Conservation (phyloP, 2,329 filamentous ascomycete genomes). For the Pyricularia sp. region DNA sequence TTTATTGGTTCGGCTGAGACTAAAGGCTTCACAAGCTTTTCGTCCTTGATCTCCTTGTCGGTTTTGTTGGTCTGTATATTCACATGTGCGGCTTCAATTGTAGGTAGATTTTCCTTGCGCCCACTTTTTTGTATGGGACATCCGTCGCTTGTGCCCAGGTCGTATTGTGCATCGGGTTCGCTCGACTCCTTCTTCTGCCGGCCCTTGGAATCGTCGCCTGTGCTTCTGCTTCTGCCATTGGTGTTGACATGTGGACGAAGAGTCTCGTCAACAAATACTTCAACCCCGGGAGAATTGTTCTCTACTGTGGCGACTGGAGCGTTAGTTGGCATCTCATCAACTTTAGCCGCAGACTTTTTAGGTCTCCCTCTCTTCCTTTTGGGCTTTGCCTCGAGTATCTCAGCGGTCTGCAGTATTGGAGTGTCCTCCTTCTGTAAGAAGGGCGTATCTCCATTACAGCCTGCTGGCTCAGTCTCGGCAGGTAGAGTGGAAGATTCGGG, state of each 20-base stretch:
- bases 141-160: background rate
- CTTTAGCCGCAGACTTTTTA: slow-evolving; percentile 20
- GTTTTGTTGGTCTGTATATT: background rate
- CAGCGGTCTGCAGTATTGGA: background rate
- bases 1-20: slow-evolving; percentile 3
- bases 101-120: background rate
- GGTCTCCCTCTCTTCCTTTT: slow-evolving; percentile 24
- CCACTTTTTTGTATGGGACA: background rate
- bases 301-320: background rate
- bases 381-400: background rate
- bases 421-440: background rate
- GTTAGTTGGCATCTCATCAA: background rate
- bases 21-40: background rate
- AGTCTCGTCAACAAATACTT: background rate
- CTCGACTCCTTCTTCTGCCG: background rate
- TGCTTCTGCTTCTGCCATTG: background rate
- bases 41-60: slow-evolving; percentile 4
- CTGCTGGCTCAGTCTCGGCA: background rate
- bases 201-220: background rate
- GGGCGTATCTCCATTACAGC: background rate
- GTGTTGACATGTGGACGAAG: background rate
- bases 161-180: background rate
- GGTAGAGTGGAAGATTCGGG: background rate
- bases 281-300: background rate
- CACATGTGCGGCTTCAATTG: background rate